Evolutionary conservation across 805 yeast genomes (phyloP).

Genomic region (Nakazawaea holstii): DNA sequence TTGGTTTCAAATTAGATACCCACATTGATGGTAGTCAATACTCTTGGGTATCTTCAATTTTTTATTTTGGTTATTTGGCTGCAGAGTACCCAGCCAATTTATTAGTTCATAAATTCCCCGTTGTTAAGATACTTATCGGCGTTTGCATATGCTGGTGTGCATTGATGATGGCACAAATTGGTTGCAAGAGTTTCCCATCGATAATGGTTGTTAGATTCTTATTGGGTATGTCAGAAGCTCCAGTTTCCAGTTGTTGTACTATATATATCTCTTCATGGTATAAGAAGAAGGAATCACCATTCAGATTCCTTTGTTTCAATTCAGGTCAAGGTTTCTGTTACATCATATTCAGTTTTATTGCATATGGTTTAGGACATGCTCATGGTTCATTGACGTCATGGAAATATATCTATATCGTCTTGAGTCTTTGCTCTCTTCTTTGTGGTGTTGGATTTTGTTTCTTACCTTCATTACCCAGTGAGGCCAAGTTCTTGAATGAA

Average conservation of each 20-base stretch:
- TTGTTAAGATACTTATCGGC: slow-evolving; percentile 21
- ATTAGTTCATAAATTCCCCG: slow-evolving; percentile 28
- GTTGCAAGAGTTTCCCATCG: slow-evolving; percentile 29
- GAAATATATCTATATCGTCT: slow-evolving; percentile 21
- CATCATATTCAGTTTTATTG: slow-evolving; percentile 21
- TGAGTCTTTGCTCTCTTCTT: slow-evolving; percentile 21
- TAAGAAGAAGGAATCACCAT: slow-evolving; percentile 28
- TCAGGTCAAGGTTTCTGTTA: slow-evolving; percentile 24
- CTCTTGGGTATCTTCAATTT: slow-evolving; percentile 55
- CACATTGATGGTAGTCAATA: slow-evolving; percentile 37
- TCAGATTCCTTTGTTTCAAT: slow-evolving; percentile 20
- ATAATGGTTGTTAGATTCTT: slow-evolving; percentile 28
- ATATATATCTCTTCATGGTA: slow-evolving; percentile 25
- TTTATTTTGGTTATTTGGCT: slow-evolving; percentile 58
- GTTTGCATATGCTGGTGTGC: slow-evolving; percentile 29
- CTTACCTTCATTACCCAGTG: slow-evolving; percentile 22
- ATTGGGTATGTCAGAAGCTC: slow-evolving; percentile 31
- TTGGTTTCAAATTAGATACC: slow-evolving; percentile 36
- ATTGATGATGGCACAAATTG: slow-evolving; percentile 26
- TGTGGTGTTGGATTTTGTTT: slow-evolving; percentile 18
- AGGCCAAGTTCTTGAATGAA: slow-evolving; percentile 22
- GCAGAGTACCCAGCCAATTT: slow-evolving; percentile 47
- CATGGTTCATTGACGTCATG: slow-evolving; percentile 13
- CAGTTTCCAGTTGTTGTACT: slow-evolving; percentile 27
- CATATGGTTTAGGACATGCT: slow-evolving; percentile 29